phyloP scores from a whole-genome alignment of 495 filamentous ascomycete genomes.

The Pseudotulostoma volvatum region DNA sequence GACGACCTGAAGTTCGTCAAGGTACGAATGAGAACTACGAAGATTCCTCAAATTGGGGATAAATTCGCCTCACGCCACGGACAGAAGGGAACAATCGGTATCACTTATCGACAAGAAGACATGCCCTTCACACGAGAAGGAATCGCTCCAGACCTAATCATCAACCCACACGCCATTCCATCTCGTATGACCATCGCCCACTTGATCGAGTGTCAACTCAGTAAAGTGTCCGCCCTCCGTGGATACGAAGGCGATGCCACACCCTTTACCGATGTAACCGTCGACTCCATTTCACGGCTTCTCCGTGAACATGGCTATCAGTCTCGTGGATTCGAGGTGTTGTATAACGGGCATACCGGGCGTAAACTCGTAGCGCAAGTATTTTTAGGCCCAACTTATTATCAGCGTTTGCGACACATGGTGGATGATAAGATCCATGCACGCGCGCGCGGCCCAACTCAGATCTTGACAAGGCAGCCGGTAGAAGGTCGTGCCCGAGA shows the following conservation, averaged over 20 bases:
- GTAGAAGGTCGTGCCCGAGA: slow-evolving; percentile 96
- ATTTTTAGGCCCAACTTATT: slow-evolving; percentile 96
- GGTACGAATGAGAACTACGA: slow-evolving; percentile 91
- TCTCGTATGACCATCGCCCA: slow-evolving; percentile 99
- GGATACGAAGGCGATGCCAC: slow-evolving; percentile 95
- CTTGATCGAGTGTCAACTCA: slow-evolving; percentile 95
- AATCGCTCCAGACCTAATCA: slow-evolving; percentile 86
- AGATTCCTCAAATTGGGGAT: slow-evolving; percentile 96
- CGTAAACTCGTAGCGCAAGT: slow-evolving; percentile 84
- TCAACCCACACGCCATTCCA: slow-evolving; percentile 98
- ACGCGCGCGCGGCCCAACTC: slow-evolving; percentile 81
- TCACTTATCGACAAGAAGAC: slow-evolving; percentile 92
- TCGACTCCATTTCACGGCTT: slow-evolving; percentile 77
- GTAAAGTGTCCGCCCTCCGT: slow-evolving; percentile 80
- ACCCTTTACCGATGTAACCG: slow-evolving; percentile 94
- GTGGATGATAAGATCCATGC: slow-evolving; percentile 99
- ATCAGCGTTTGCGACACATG: slow-evolving; percentile 97
- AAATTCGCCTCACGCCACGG: slow-evolving; percentile 99
- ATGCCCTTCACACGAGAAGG: slow-evolving; percentile 96
- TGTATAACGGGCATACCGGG: slow-evolving; percentile 97
- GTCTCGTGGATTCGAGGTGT: slow-evolving; percentile 89
- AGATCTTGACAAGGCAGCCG: slow-evolving; percentile 96
- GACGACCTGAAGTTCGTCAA: slow-evolving; percentile 85
- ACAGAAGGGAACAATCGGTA: slow-evolving; percentile 97
- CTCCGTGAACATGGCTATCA: slow-evolving; percentile 91